Base-by-base conservation (phyloP, 495 filamentous ascomycete species). In the Penicillium roqueforti region DNA sequence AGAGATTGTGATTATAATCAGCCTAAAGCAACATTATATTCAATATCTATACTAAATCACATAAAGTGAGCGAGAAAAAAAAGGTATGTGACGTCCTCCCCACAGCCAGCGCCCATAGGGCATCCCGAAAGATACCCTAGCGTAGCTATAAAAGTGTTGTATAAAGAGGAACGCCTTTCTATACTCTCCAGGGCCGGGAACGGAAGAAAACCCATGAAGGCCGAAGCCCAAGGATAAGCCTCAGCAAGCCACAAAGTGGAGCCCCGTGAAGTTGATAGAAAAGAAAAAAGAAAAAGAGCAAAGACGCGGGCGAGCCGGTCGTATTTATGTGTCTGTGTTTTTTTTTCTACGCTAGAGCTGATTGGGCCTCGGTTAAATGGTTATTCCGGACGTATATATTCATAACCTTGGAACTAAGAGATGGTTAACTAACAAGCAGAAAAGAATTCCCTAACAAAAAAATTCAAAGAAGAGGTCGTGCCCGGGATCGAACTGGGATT, bases 401-500 rank as follows among this genome's bases (percentile, higher is more conserved):
- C 28, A n/a, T n/a, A n/a, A n/a, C n/a, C n/a, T n/a, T n/a, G n/a
- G n/a, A n/a, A n/a, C n/a, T n/a, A n/a, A n/a, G n/a, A n/a, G n/a
- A n/a, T n/a, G n/a, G n/a, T n/a, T n/a, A n/a, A n/a, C n/a, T n/a
- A n/a, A n/a, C n/a, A n/a, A n/a, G n/a, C n/a, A 36, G 14, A 8
- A n/a, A n/a, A 31, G 2, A 31, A 16, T 16, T 36, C n/a, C 28
- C 25, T 6, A 13, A 5, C 32, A 36, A 36, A 36, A 36, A 36
- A 3, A 4, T 9, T 28, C 26, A 44, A 56, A 48, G 44, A 53
- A 59, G 46, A 72, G 68, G 67, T 72, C 69, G 55, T 70, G 60
- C 67, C 69, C 67, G 69, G 65, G 66, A 70, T 68, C 68, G 68
- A 71, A 71, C 66, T 65, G 64, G 66, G 69, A 69, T 68, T 58